A percentile compares a stretch with the other conserved stretches of the same genome.
Evolutionary conservation across 257 asterid species (phyloP).

Genomic region (Primulina eburnea): DNA sequence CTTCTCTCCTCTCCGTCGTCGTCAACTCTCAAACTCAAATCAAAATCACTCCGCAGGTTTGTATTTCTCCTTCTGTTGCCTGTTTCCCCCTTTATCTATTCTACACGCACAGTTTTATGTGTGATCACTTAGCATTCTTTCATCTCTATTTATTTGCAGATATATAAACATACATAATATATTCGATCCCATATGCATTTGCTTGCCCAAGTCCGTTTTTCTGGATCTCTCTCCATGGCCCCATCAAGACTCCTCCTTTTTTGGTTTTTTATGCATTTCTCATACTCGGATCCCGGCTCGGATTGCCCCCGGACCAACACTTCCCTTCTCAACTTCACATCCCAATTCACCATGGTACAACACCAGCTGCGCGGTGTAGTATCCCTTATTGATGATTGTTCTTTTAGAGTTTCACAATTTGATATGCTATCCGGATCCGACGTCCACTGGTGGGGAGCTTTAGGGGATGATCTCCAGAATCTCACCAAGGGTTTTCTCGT

Average conservation of each 20-base stretch:
- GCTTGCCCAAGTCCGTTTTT: conserved; percentile 37
- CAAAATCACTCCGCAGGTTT: too few relatives aligned
- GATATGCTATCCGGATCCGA: conserved; percentile 89
- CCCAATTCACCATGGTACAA: conserved; percentile 83
- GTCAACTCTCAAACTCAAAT: too few relatives aligned
- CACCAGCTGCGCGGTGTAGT: conserved; percentile 89
- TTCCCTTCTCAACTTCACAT: conserved; percentile 64
- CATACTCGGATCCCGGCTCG: conserved; percentile 52
- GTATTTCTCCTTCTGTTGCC: too few relatives aligned
- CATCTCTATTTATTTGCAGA: too few relatives aligned
- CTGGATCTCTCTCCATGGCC: conserved; percentile 38
- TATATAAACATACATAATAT: background rate
- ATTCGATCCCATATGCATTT: conserved; percentile 18
- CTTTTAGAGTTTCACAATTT: conserved; percentile 71
- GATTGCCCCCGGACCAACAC: conserved; percentile 54
- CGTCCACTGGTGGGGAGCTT: conserved; percentile 95
- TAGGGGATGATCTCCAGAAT: conserved; percentile 63
- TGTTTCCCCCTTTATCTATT: background rate
- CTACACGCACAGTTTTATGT: background rate
- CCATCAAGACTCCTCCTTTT: conserved; percentile 28
- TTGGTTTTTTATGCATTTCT: conserved; percentile 37
- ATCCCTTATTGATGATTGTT: conserved; percentile 63
- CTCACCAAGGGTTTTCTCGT: conserved; percentile 68
- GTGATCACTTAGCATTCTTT: background rate
- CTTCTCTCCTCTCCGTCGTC: too few relatives aligned